Evolutionary conservation across 73 alveolate species (phyloP).

Genomic region (Symbiodinium natans): DNA sequence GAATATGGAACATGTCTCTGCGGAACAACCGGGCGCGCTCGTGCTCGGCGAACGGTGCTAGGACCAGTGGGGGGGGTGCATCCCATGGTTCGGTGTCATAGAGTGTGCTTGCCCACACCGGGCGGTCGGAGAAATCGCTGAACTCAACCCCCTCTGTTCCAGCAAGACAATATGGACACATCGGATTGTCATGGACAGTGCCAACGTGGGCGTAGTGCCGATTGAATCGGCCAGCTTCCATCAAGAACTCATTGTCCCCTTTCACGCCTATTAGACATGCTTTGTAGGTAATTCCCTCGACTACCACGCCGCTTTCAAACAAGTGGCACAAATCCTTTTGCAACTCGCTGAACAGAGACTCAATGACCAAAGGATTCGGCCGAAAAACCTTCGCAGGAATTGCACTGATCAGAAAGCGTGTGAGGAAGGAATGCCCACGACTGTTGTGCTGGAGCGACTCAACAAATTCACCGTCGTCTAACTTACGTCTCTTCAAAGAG

Average conservation of each 20-base stretch:
- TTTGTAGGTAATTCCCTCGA: background rate
- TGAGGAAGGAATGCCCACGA: background rate
- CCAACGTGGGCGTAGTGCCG: background rate
- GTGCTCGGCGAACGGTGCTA: background rate
- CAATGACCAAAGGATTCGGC: background rate
- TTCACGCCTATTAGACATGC: background rate
- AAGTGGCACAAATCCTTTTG: background rate
- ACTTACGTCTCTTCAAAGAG: no score
- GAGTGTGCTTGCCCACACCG: background rate
- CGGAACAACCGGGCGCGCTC: background rate
- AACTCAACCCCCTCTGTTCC: background rate
- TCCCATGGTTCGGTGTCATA: background rate
- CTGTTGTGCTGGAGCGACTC: background rate
- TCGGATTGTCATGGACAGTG: background rate
- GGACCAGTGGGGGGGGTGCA: background rate
- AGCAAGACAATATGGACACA: background rate
- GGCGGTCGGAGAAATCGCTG: background rate
- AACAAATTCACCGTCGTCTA: no score
- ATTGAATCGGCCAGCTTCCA: background rate
- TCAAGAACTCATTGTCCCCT: background rate
- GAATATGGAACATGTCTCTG: background rate
- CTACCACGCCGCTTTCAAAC: background rate
- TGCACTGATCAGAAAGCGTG: background rate
- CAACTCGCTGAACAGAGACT: background rate
- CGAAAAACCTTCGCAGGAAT: background rate